Base-by-base conservation (phyloP, 1,284 basidiomycete genomes). In the Cutaneotrichosporon cutaneum region DNA sequence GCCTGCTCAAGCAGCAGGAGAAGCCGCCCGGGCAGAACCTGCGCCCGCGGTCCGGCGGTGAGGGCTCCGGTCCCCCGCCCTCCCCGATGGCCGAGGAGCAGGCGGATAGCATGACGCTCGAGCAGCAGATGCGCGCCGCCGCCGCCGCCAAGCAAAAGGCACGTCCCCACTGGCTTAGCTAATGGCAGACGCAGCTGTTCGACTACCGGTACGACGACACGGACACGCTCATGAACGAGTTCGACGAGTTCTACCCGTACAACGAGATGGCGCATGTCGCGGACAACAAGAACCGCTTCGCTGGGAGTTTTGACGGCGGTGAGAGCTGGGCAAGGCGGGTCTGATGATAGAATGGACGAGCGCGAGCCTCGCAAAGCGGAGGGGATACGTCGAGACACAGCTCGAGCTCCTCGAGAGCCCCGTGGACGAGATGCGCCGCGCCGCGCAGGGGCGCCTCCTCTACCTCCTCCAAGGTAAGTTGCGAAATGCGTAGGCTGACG, bases 211-310 rank as follows among this genome's bases (percentile, higher is more conserved):
- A 95, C 76, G 90, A 94, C 69, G 95, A 99, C 76, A 91, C 95
- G 72, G 93, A 98, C 78, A 91, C 90, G 18, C 87, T 97, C 50
- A 88, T 94, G 83, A 90, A 92, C 71, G 96, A 98, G 79, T 89
- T 99, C 52, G 91, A 98, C 67, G 96, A 99, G 80, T 98, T 99
- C 81, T 99, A 96, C 80, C 93, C 93, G 27, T 99, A 97, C 80
- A 88, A 95, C 61, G 95, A 99, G 81, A 92, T 94, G 83, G 87
- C 89, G 0, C 90, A 94, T 75, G 87, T 94, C 16, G 86, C 87
- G 3, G 91, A 94, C 82, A 94, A 94, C 76, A 81, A 91, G 64
- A 88, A 87, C 70, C 88, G 89, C 50, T 98, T 93, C 89, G 86
- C 89, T 71, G 88, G 89, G 48, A 90, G 88, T 47, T 93, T 90